phyloP scores from a whole-genome alignment of 2,329 filamentous ascomycete genomes.

The Cyclaneusma minus region DNA sequence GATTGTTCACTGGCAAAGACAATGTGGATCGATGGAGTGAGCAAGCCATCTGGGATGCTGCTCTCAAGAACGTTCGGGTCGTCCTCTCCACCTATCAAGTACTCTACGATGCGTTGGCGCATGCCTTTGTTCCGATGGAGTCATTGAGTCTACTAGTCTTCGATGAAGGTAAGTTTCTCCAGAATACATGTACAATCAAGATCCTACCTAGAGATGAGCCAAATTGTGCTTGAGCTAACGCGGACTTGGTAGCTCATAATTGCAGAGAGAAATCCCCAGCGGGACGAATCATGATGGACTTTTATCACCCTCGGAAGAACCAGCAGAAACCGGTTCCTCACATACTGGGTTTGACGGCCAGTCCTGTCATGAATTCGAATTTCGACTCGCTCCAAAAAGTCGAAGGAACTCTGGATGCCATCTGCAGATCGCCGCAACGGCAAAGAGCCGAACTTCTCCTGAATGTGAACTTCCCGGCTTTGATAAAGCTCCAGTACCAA shows the following conservation, averaged over 20 bases:
- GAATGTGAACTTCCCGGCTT: too few species aligned
- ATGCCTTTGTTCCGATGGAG: constrained; percentile 43
- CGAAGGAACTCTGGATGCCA: constrained; percentile 40
- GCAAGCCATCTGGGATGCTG: constrained; percentile 40
- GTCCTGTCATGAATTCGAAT: constrained; percentile 17
- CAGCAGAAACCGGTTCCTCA: constrained; percentile 8
- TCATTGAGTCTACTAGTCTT: constrained; percentile 43
- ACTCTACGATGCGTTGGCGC: constrained; percentile 42
- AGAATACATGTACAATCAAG: too few species aligned
- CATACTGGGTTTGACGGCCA: constrained; percentile 18
- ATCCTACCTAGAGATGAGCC: too few species aligned
- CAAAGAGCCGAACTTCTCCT: constrained; percentile 38
- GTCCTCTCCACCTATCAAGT: constrained; percentile 46
- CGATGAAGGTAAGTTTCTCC: constrained; percentile 38
- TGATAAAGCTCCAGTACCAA: too few species aligned
- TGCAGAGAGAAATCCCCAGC: constrained; percentile 16
- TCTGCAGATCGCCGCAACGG: constrained; percentile 36
- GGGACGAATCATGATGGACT: constrained; percentile 16
- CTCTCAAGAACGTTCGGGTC: constrained; percentile 37
- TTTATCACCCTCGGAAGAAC: constrained; percentile 12
- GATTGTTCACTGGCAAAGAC: constrained; percentile 39
- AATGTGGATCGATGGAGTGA: constrained; percentile 47
- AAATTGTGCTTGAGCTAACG: constrained; percentile 22
- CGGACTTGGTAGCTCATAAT: constrained; percentile 15
- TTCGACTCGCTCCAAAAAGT: constrained; percentile 21